Evolutionary conservation across 2,329 filamentous ascomycete genomes (phyloP), one percentile per base, ranked within the genome.

Genomic region (Diaporthe capsici): DNA sequence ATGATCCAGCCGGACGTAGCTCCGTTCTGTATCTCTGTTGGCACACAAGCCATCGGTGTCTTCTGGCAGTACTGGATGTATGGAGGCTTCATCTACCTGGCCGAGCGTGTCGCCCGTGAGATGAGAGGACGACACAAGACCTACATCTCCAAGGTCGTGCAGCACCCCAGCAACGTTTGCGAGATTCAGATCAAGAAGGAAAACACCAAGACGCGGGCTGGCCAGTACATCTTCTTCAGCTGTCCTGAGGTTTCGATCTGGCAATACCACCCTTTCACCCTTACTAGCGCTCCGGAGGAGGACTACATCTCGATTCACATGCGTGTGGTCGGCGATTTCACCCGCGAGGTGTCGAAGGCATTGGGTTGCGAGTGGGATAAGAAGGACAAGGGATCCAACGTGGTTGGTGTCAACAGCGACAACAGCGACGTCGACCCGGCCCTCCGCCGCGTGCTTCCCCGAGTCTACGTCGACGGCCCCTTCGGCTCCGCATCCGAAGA

Each of bases 131-230:
- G 92, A 37, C 94, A 96, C 87, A 95, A 93, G 88, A 96, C 94
- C 22, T 95, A 94, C 83, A 94, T 97, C 76, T 95, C 94, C 78
- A 97, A 97, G 86, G 95, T 97, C 77, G 93, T 97, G 78, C 94
- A 97, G 86, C 94, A 97, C 83, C 94, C 94, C 10, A 95, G 94
- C 87, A 95, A 95, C 81, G 95, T 97, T 25, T 94, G 94, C 83
- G 95, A 97, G 85, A 96, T 97, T 77, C 95, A 97, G 86, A 95
- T 97, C 86, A 96, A 96, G 88, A 97, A 97, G 85, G 94, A 96
- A 82, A 88, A 95, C 85, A 96, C 94, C 60, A 95, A 93, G 87
- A 95, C 94, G 4, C 89, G 90, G 71, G 94, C 94, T 28, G 95
- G 95, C 70, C 94, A 95, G 89, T 97, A 97, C 86, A 96, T 97